Evolutionary conservation across 352 stramenopile species (phyloP), one percentile per base, ranked within the genome.

Genomic region (Elongisporangium anandrum): DNA sequence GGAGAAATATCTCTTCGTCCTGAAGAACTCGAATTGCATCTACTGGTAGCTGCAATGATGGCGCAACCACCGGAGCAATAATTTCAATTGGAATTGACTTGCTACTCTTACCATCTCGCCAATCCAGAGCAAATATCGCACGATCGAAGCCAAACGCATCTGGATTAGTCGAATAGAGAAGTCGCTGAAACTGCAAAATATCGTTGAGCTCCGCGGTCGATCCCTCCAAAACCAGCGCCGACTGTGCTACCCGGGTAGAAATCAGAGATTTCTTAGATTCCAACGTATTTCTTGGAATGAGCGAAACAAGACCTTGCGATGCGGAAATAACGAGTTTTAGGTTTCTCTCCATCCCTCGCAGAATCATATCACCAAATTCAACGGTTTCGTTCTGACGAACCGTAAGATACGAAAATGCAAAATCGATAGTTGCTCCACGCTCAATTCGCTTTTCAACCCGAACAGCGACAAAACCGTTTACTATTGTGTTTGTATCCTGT

Each of bases 71-170:
- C 19, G 54, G 26, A 20, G 48, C 41, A 29, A 55, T 45, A 21
- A 70, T 70, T 41, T 55, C 16, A 59, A 70, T 61, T 20, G 64
- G 52, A 10, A 70, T 20, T 4, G 17, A 19, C 51, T 60, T 56
- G 21, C 13, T 47, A 9, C 45, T 53, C 59, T 61, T 19, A 24
- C 59, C 59, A 20, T 57, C 59, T 59, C 16, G 15, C 10, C 54
- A 66, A 54, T 60, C 22, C 26, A 70, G 19, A n/a, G 22, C 23
- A 41, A 70, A 59, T 16, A 53, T 21, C 48, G 66, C 16, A 16
- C 49, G 50, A 53, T 70, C 64, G 38, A 61, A 61, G 17, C 59
- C 59, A 26, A 20, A 56, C 50, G 52, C 45, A 15, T 51, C 24
- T 48, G 20, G 2, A 16, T 59, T 51, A 56, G 64, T 49, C 10